Evolutionary conservation across 306 rosid genomes (phyloP), one percentile per base, ranked within the genome.

Genomic region (Cucumis melo): DNA sequence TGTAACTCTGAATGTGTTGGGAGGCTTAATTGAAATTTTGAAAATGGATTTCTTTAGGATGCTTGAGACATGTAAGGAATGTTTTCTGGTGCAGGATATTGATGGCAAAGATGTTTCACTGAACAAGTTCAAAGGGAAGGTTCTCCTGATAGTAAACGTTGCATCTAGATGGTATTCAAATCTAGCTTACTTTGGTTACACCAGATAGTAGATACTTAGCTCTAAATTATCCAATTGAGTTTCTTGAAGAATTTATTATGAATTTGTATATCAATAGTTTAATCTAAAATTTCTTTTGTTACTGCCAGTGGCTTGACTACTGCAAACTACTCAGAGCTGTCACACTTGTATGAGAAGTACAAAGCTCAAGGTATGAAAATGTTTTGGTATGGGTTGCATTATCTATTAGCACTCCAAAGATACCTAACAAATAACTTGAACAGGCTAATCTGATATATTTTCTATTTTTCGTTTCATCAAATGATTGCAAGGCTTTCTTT

Each of bases 91-190:
- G 85, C 80, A 95, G 99, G 98, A 95, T 83, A 92, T 95, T 83
- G 99, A 95, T 74, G 83, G 59, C 63, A 95, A 90, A 67, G 98
- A 92, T 83, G 88, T 92, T 79, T 6, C 88, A 83, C 92, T 95
- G 59, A 86, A 79, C 89, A 95, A 88, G 53, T 95, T 89, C 77
- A 95, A 92, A 86, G 96, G 97, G 78, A 95, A 95, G 87, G 96
- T 84, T 89, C 91, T 92, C 9, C 83, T 95, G 90, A 83, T 95
- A 72, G 99, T 95, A 77, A 95, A 95, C 68, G 99, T 95, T 83
- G 99, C 99, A 85, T 95, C 99, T 60, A 86, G 76, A 88, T 95
- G 99, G 99, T 95, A 95, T 74, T 74, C 10, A 68, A 29, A 60
- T 39, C 73, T 61, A 61, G 21, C 65, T 70, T 58, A 74, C 48